Conservation (phyloP, 352 stramenopile genomes). For the Pythium dissimile region DNA sequence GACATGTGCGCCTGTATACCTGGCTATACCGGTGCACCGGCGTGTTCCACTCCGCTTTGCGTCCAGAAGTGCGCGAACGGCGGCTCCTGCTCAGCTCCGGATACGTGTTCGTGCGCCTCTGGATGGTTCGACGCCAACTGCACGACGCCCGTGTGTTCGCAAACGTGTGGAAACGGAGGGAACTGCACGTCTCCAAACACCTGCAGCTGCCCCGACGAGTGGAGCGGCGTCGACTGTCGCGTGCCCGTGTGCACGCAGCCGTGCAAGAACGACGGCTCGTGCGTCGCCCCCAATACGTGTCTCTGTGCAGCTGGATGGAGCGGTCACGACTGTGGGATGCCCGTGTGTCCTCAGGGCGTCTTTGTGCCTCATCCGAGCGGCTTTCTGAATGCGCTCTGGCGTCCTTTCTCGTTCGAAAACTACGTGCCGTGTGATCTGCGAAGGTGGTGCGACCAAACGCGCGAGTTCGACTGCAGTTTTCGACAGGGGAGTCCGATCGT, state of each 20-base stretch:
- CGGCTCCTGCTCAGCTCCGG: slow-evolving; percentile 86
- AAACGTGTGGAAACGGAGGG: slow-evolving; percentile 96
- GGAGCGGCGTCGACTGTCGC: slow-evolving; percentile 90
- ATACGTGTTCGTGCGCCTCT: slow-evolving; percentile 88
- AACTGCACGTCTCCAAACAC: slow-evolving; percentile 92
- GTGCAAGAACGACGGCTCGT: slow-evolving; percentile 89
- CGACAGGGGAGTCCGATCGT: slow-evolving; percentile 39
- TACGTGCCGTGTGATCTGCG: slow-evolving; percentile 90
- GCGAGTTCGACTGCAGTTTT: slow-evolving; percentile 92
- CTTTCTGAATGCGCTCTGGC: slow-evolving; percentile 50
- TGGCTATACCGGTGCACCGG: slow-evolving; percentile 75
- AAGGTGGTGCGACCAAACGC: slow-evolving; percentile 90
- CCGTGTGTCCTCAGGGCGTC: slow-evolving; percentile 92
- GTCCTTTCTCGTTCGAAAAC: slow-evolving; percentile 58
- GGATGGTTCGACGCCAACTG: slow-evolving; percentile 98
- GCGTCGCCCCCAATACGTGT: slow-evolving; percentile 93
- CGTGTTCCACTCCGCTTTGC: slow-evolving; percentile 83
- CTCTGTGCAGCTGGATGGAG: slow-evolving; percentile 91
- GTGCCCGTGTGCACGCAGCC: slow-evolving; percentile 86
- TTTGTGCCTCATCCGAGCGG: slow-evolving; percentile 85
- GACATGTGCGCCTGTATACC: slow-evolving; percentile 91
- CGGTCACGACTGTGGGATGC: slow-evolving; percentile 90
- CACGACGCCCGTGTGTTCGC: slow-evolving; percentile 92
- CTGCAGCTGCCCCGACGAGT: slow-evolving; percentile 89
- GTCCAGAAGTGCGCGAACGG: slow-evolving; percentile 89